Conservation (phyloP, 805 yeast species). For the Saturnispora quitensis region DNA sequence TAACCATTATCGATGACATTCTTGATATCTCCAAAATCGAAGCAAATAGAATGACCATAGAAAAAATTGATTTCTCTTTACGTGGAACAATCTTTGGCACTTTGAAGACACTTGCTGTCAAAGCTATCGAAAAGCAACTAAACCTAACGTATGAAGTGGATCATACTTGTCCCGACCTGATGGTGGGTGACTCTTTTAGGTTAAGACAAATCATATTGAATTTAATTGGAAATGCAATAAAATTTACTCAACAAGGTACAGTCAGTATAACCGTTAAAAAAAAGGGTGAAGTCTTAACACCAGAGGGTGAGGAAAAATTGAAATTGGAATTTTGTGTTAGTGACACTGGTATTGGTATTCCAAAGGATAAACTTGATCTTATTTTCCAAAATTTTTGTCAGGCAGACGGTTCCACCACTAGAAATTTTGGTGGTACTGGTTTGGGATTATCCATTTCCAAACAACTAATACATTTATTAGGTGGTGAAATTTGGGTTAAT, state of each 20-base stretch:
- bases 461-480: constrained; percentile 82
- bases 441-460: constrained; percentile 82
- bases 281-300: constrained; percentile 25
- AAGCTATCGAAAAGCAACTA: constrained; percentile 78
- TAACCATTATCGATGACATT: constrained; percentile 84
- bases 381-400: constrained; percentile 88
- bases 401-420: constrained; percentile 88
- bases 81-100: constrained; percentile 89
- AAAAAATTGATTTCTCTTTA: constrained; percentile 76
- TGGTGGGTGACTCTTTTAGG: constrained; percentile 84
- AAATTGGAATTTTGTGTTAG: constrained; percentile 75
- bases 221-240: constrained; percentile 83
- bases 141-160: constrained; percentile 77
- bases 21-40: constrained; percentile 89
- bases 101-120: constrained; percentile 78
- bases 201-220: constrained; percentile 80
- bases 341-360: constrained; percentile 88
- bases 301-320: constrained; percentile 32
- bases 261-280: constrained; percentile 60
- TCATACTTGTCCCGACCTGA: constrained; percentile 77
- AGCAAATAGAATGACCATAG: constrained; percentile 89
- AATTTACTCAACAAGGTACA: constrained; percentile 75
- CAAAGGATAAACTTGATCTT: constrained; percentile 71
- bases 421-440: constrained; percentile 92
- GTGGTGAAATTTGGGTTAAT: constrained; percentile 89